Evolutionary conservation across 2,329 filamentous ascomycete genomes (phyloP).

Genomic region (Neofusicoccum umdonicola): DNA sequence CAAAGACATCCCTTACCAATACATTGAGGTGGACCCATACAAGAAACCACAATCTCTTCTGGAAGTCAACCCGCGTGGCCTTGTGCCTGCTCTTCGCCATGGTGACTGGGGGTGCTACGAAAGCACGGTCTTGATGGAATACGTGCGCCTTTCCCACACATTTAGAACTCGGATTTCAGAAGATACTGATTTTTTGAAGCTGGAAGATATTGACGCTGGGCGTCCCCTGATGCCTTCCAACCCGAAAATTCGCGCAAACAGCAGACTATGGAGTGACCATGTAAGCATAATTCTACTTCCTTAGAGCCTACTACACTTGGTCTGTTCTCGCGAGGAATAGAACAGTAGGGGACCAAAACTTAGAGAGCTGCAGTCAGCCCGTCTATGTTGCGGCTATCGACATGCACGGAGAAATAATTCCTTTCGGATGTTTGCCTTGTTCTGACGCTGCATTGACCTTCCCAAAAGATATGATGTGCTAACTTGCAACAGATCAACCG

Average conservation of each 20-base stretch:
- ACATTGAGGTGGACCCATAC: conserved; percentile 81
- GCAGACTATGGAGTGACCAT: conserved; percentile 77
- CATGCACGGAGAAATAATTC: too few species aligned
- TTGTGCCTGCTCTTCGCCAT: conserved; percentile 74
- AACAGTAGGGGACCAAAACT: too few species aligned
- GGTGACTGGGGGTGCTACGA: conserved; percentile 81
- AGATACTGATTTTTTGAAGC: conserved; percentile 40
- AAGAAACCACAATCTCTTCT: conserved; percentile 68
- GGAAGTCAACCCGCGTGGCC: conserved; percentile 71
- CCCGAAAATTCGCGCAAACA: conserved; percentile 68
- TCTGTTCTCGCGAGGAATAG: too few species aligned
- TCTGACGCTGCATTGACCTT: too few species aligned
- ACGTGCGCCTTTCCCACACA: conserved; percentile 48
- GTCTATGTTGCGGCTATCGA: too few species aligned
- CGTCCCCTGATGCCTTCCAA: conserved; percentile 63
- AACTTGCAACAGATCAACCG: conserved; percentile 63
- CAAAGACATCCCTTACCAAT: conserved; percentile 77
- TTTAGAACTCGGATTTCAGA: too few species aligned
- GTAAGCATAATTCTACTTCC: conserved; percentile 38
- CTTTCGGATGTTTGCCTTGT: too few species aligned
- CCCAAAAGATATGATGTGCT: not conserved
- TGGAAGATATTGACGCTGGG: conserved; percentile 69
- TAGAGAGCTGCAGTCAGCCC: too few species aligned
- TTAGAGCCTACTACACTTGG: too few species aligned
- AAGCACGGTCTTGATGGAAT: conserved; percentile 80